Evolutionary conservation across 441 rosid species (phyloP).

Genomic region (Brassica hybrid): DNA sequence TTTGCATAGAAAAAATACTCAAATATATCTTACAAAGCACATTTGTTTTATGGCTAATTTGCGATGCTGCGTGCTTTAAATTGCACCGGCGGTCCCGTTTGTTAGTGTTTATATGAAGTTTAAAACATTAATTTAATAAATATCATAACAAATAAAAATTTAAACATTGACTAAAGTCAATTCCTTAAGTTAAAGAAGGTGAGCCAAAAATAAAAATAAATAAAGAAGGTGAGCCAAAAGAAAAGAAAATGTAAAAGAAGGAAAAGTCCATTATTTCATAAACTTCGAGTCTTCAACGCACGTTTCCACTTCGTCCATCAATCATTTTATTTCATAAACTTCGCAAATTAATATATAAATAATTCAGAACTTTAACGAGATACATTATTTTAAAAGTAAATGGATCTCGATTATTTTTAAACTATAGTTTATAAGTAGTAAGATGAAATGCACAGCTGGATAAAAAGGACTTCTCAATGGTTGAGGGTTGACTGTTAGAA

Average conservation of each 20-base stretch:
- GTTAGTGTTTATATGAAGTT: background rate
- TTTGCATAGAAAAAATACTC: background rate
- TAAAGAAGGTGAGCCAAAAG: no score
- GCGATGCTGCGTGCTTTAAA: slow-evolving; percentile 2
- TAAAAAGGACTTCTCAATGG: slow-evolving; percentile 21
- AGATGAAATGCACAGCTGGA: slow-evolving; percentile 19
- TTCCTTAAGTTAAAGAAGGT: background rate
- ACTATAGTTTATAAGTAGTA: background rate
- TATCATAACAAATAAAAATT: background rate
- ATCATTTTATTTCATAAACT: slow-evolving; percentile 17
- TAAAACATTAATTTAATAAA: background rate
- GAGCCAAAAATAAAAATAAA: no score
- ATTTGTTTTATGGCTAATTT: slow-evolving; percentile 38
- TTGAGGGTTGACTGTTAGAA: slow-evolving; percentile 34
- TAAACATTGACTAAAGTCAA: slow-evolving; percentile 16
- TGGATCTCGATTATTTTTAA: slow-evolving; percentile 16
- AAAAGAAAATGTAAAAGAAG: background rate
- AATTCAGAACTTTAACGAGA: background rate
- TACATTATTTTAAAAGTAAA: background rate
- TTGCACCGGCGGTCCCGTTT: slow-evolving; percentile 40
- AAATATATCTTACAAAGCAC: slow-evolving; percentile 27
- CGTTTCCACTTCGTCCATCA: slow-evolving; percentile 39
- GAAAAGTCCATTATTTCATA: slow-evolving; percentile 25
- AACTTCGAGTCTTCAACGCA: slow-evolving; percentile 16
- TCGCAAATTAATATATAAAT: background rate